Evolutionary conservation across 2,329 filamentous ascomycete genomes (phyloP).

Genomic region (Ceratocystis destructans): DNA sequence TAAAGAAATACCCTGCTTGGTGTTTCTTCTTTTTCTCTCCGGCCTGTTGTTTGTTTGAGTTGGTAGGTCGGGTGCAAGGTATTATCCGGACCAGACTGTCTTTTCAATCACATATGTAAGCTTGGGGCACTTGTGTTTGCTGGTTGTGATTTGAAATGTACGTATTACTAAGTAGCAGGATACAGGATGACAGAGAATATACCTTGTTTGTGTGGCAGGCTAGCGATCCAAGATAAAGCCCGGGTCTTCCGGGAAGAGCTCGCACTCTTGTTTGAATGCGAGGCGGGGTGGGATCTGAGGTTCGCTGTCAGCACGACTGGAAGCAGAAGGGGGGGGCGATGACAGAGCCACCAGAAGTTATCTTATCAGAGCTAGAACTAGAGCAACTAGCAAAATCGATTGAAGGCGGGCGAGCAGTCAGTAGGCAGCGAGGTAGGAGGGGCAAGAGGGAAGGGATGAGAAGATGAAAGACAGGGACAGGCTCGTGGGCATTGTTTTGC

Average conservation of each 20-base stretch:
- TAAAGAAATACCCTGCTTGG: too few relatives aligned
- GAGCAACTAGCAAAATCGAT: neutral
- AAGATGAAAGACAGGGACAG: neutral
- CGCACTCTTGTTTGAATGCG: neutral
- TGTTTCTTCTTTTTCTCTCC: neutral
- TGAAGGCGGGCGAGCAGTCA: neutral
- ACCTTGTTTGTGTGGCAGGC: neutral
- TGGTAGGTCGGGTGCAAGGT: neutral
- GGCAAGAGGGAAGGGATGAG: neutral
- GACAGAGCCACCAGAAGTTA: neutral
- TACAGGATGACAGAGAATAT: neutral
- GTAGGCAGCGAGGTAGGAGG: neutral
- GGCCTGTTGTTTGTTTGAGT: neutral
- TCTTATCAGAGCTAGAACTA: neutral
- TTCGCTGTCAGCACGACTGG: neutral
- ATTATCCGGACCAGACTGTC: too few relatives aligned
- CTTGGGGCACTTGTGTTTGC: neutral
- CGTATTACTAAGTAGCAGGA: neutral
- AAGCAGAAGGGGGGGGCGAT: neutral
- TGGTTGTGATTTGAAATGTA: neutral
- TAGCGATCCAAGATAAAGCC: neutral
- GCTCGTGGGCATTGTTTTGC: neutral
- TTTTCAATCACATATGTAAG: neutral
- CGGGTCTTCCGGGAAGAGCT: neutral
- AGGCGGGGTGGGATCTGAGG: neutral